A percentile compares a stretch with the other conserved stretches of the same genome.
Evolutionary conservation across 129 eudicot species (phyloP).

Genomic region (Flaveria trinervia): DNA sequence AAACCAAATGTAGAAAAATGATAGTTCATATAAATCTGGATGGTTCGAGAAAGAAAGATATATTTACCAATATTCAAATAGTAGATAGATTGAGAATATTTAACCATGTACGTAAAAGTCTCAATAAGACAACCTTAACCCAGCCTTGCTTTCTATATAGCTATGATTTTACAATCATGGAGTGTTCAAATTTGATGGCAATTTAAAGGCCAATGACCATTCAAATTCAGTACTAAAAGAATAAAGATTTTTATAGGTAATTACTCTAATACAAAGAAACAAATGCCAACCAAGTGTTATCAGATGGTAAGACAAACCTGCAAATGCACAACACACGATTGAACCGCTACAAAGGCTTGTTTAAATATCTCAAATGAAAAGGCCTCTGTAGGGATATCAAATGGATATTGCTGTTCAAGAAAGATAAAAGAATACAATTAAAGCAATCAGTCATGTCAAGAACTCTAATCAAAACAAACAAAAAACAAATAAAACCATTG

Average conservation of each 20-base stretch:
- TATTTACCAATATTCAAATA: not conserved
- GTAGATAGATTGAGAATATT: not conserved
- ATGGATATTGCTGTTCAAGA: slow-evolving; percentile 91
- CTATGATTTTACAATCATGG: slow-evolving; percentile 15
- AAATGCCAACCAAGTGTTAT: slow-evolving; percentile 7
- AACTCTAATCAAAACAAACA: slow-evolving; percentile 14
- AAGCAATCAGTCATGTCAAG: slow-evolving; percentile 21
- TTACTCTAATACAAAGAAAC: not conserved
- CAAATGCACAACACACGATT: slow-evolving; percentile 97
- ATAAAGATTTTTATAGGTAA: not conserved
- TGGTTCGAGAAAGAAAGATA: not conserved
- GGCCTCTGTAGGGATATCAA: slow-evolving; percentile 97
- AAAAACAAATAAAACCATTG: not conserved
- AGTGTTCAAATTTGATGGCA: slow-evolving; percentile 2
- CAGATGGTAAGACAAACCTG: slow-evolving; percentile 58
- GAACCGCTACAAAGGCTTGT: slow-evolving; percentile 98
- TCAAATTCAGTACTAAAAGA: slow-evolving; percentile 15
- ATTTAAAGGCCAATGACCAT: not conserved
- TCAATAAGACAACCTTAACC: slow-evolving; percentile 2
- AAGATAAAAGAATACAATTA: slow-evolving; percentile 2
- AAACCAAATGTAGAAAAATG: slow-evolving; percentile 2
- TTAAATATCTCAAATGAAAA: slow-evolving; percentile 96
- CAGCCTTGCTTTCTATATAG: slow-evolving; percentile 8
- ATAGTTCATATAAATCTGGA: slow-evolving; percentile 19
- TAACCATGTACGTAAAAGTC: not conserved